These are phyloP conservation scores for Arabis alpina DNA, from an alignment of 345 rosid genomes.

Conservation along the genomic window DNA sequence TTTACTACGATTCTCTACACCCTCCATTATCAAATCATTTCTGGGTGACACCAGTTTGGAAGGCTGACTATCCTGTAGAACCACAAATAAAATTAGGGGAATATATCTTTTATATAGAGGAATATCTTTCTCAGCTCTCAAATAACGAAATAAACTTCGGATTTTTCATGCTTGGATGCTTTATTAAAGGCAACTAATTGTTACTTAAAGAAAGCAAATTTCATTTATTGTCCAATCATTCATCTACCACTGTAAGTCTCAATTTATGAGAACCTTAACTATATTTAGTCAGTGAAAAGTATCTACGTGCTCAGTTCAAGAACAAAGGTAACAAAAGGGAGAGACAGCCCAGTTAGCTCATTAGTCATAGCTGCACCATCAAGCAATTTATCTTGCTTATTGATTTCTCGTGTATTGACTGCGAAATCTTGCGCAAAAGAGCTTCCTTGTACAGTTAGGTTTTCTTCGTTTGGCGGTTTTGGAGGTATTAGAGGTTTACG, in stretches of 20 bases:
- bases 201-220: slow-evolving; percentile 17
- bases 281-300: slow-evolving; percentile 5
- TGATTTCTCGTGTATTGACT: slow-evolving; percentile 12
- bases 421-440: slow-evolving; percentile 47
- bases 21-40: slow-evolving; percentile 56
- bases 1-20: slow-evolving; percentile 50
- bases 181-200: slow-evolving; percentile 14
- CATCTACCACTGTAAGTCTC: neutral
- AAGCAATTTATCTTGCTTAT: slow-evolving; percentile 49
- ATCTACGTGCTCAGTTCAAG: neutral
- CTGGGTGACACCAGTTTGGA: slow-evolving; percentile 48
- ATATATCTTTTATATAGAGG: neutral
- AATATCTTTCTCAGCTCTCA: slow-evolving; percentile 16
- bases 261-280: slow-evolving; percentile 7
- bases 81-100: slow-evolving; percentile 10
- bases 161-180: slow-evolving; percentile 12
- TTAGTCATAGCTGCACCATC: slow-evolving; percentile 51
- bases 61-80: slow-evolving; percentile 60
- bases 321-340: slow-evolving; percentile 5
- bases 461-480: slow-evolving; percentile 58
- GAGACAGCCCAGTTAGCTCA: slow-evolving; percentile 48
- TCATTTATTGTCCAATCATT: neutral
- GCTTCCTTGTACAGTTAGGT: slow-evolving; percentile 63
- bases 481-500: slow-evolving; percentile 54
- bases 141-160: neutral